A percentile compares a stretch with the other conserved stretches of the same genome.
Evolutionary conservation across 2,329 filamentous ascomycete species (phyloP).

Genomic region (Colletotrichum trifolii): DNA sequence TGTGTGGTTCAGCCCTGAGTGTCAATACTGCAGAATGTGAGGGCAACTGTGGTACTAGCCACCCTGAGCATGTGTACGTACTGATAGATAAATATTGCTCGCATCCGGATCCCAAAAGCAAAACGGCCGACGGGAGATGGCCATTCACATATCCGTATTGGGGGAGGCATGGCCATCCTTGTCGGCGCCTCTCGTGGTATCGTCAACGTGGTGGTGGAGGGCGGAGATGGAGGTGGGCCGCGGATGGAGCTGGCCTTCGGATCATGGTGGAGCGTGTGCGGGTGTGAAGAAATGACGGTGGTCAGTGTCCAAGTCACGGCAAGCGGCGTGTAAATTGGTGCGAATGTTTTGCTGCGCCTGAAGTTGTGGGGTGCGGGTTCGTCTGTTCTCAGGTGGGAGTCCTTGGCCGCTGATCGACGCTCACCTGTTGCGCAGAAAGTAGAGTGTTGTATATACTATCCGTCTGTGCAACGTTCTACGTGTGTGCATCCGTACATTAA

Average conservation of each 20-base stretch:
- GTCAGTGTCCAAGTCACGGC: too few relatives aligned
- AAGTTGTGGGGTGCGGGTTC: conserved; percentile 31
- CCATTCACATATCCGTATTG: conserved; percentile 19
- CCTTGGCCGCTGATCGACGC: conserved; percentile 26
- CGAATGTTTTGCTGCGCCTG: conserved; percentile 35
- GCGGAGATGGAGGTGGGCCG: not conserved
- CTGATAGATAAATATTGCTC: not conserved
- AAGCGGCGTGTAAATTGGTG: not conserved
- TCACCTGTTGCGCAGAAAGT: conserved; percentile 25
- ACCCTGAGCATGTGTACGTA: not conserved
- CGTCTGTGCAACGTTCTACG: not conserved
- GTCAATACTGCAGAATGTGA: too few relatives aligned
- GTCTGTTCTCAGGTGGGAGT: conserved; percentile 31
- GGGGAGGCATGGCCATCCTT: not conserved
- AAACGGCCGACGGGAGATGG: conserved; percentile 26
- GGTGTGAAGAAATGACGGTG: too few relatives aligned
- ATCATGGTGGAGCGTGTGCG: too few relatives aligned
- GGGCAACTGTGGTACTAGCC: too few relatives aligned
- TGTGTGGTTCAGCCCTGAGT: too few relatives aligned
- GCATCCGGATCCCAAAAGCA: not conserved
- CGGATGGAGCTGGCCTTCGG: not conserved
- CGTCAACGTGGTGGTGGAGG: not conserved
- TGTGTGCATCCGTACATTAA: too few relatives aligned
- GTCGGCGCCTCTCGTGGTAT: too few relatives aligned
- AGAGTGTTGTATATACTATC: not conserved